phyloP scores from a whole-genome alignment of 352 stramenopile genomes.

The Phytophthora brassicae region DNA sequence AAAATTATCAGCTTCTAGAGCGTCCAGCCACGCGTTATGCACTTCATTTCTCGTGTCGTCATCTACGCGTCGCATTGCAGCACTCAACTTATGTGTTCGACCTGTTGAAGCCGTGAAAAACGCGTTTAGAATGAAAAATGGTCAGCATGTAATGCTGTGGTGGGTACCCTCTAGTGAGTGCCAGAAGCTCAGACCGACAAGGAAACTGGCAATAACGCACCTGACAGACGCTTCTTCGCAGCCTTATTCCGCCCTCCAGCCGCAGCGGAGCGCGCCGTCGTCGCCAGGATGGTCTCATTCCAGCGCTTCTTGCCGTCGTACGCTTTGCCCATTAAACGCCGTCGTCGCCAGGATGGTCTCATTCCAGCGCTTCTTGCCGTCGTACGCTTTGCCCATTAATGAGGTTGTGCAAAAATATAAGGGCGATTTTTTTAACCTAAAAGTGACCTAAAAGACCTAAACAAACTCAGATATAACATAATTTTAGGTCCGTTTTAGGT shows the following conservation, averaged over 20 bases:
- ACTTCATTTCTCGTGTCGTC: slow-evolving; percentile 82
- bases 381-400: slow-evolving; percentile 80
- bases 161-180: slow-evolving; percentile 4
- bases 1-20: slow-evolving; percentile 90
- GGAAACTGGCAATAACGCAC: slow-evolving; percentile 36
- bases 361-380: slow-evolving; percentile 86
- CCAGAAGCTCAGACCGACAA: slow-evolving; percentile 3
- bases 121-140: slow-evolving; percentile 4
- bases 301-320: slow-evolving; percentile 86
- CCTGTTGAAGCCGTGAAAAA: slow-evolving; percentile 35
- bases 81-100: slow-evolving; percentile 75
- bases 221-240: slow-evolving; percentile 62
- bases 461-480: too few relatives aligned
- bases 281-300: slow-evolving; percentile 80
- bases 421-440: too few relatives aligned
- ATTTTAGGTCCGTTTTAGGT: too few relatives aligned
- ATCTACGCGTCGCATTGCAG: slow-evolving; percentile 82
- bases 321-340: slow-evolving; percentile 65
- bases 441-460: too few relatives aligned
- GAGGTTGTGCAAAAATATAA: too few relatives aligned
- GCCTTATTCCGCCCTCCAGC: slow-evolving; percentile 19
- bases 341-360: slow-evolving; percentile 73
- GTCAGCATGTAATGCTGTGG: not conserved
- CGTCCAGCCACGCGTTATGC: slow-evolving; percentile 83
- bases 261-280: slow-evolving; percentile 25